Base-by-base conservation (phyloP, 805 yeast species). In the Candida namnaoensis region DNA sequence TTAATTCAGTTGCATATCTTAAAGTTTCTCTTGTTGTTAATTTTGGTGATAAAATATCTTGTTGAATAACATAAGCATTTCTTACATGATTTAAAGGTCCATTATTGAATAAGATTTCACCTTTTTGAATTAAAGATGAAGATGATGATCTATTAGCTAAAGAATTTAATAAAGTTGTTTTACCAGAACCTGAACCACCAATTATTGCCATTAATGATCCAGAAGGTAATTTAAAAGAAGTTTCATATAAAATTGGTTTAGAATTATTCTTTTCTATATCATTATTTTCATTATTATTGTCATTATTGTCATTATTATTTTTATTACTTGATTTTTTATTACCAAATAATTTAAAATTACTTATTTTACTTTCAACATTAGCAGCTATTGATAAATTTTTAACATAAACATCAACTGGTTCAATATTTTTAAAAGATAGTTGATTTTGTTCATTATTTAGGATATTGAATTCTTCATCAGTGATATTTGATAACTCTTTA, bases 121-220 rank as follows among this genome's bases (percentile, higher is more conserved):
- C 82, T 5, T 57, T 55, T 44, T 69, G 66, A 3, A 43, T 45
- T 42, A 77, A 52, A 10, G 64, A 65, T 28, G 65, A 58, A 11
- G 71, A 62, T 9, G 64, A 56, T 0, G 68, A 49, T 47, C 83
- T 59, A 36, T 74, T 70, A 0, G 88, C 82, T 30, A 82, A 58
- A 1, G 76, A 75, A 53, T 88, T 88, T 32, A 88, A 64, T 37
- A 87, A 56, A 0, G 95, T 85, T 0, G 95, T 88, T 53, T 88
- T 87, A 4, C 95, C 96, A 4, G 88, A 78, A 0, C 95, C 95
- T 0, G 91, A 82, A 0, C 95, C 95, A 7, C 96, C 96, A 66
- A 88, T 78, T 9, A 88, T 82, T 5, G 95, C 95, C 66, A 86
- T 71, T 35, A 88, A 55, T 3, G 82, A 68, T 12, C 86, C 85